Percentiles rank a stretch among this genome's conserved stretches.
Conservation (phyloP, 2,329 filamentous ascomycete species). For the Setomelanomma holmii region DNA sequence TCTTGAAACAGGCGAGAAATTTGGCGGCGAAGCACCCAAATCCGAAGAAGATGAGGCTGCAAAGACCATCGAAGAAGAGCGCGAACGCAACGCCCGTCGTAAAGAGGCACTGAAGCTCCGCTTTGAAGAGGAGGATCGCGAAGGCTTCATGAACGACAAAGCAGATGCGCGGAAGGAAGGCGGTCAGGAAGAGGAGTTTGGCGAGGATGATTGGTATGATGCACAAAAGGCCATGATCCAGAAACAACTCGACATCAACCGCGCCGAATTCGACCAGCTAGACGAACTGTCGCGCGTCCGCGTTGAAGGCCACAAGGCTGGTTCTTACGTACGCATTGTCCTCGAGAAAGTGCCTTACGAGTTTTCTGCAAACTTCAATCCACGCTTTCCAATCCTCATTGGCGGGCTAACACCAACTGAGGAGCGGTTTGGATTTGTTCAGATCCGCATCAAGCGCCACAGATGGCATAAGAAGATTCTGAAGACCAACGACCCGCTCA, state of each 20-base stretch:
- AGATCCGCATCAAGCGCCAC: conserved; percentile 95
- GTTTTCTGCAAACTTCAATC: conserved; percentile 82
- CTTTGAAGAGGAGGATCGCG: conserved; percentile 97
- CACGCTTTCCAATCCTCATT: conserved; percentile 82
- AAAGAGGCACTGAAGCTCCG: conserved; percentile 95
- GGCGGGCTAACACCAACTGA: conserved; percentile 94
- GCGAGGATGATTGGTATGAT: conserved; percentile 99
- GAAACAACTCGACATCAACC: conserved; percentile 97
- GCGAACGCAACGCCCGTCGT: conserved; percentile 85
- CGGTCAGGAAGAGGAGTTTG: conserved; percentile 77
- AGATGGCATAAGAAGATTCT: conserved; percentile 99
- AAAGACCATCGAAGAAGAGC: conserved; percentile 78
- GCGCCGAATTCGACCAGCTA: conserved; percentile 85
- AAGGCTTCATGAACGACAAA: conserved; percentile 92
- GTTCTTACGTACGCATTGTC: conserved; percentile 90
- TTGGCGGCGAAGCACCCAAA: conserved; percentile 50
- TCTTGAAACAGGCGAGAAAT: conserved; percentile 76
- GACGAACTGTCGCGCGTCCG: conserved; percentile 83
- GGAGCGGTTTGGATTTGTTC: conserved; percentile 93
- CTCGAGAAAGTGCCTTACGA: conserved; percentile 89
- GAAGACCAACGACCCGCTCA: conserved; percentile 96
- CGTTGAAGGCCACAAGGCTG: conserved; percentile 89
- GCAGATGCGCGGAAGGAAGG: conserved; percentile 75
- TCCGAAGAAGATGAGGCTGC: conserved; percentile 54
- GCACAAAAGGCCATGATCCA: conserved; percentile 92